phyloP scores from a whole-genome alignment of 2,329 filamentous ascomycete species.

The Fusarium sambucinum region DNA sequence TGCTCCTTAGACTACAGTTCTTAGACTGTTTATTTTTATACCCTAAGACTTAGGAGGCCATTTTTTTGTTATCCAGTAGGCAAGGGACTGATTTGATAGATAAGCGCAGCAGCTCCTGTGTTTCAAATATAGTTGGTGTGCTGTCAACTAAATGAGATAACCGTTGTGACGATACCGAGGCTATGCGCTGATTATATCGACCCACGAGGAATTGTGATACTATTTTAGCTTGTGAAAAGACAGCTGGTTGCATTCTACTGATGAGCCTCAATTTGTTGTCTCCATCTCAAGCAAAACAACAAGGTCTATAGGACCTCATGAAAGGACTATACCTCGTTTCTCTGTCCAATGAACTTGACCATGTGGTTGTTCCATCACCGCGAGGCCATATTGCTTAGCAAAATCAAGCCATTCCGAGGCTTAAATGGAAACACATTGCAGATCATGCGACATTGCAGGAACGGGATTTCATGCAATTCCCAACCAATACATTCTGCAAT shows the following conservation, averaged over 20 bases:
- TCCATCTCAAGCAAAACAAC: not conserved
- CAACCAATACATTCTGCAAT: not conserved
- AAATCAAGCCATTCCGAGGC: not conserved
- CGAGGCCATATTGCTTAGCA: not conserved
- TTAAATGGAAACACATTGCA: constrained; percentile 10
- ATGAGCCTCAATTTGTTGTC: not conserved
- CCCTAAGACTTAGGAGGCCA: too few relatives aligned
- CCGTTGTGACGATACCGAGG: constrained; percentile 8
- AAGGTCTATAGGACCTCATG: not conserved
- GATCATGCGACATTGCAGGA: constrained; percentile 4
- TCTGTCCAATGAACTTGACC: not conserved
- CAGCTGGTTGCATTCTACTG: not conserved
- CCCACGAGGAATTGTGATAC: not conserved
- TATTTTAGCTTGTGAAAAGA: not conserved
- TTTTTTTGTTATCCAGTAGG: too few relatives aligned
- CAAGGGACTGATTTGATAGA: constrained; percentile 7
- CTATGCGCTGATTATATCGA: constrained; percentile 1
- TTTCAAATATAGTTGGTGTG: constrained; percentile 24
- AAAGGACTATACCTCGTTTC: not conserved
- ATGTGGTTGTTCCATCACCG: not conserved
- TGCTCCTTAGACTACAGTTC: too few relatives aligned
- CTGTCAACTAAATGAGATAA: constrained; percentile 13
- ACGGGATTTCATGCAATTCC: constrained; percentile 11
- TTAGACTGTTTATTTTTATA: too few relatives aligned
- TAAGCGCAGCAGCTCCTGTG: not conserved